Evolutionary conservation across 306 rosid genomes (phyloP), one percentile per base, ranked within the genome.

Genomic region (Trifolium pratense): DNA sequence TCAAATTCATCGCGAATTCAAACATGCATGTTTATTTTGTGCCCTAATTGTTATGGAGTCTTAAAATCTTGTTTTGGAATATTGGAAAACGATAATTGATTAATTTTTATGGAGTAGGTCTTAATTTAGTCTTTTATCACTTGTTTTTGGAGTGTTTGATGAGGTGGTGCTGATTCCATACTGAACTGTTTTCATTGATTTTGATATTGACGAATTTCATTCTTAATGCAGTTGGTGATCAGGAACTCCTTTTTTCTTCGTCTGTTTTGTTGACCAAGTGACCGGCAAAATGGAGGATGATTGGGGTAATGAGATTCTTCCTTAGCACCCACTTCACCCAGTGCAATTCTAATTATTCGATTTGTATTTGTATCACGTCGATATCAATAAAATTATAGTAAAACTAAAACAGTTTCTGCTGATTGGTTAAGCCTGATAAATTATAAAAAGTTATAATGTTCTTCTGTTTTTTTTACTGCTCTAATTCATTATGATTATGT

Each of bases 251-350:
- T 56, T 12, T 56, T 11, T 56, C 15, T 6, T 42, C 23, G 3
- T 64, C 57, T 31, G 39, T 42, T 68, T 74, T 70, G 11, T 57
- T 32, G 46, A 75, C 48, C 5, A 32, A 75, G 70, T 52, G 36
- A 62, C 66, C 3, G 53, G 32, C 5, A 79, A 60, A 60, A 89
- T 90, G 96, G 96, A 88, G 96, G 96, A 88, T 66, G 91, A 86
- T 68, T 90, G 91, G 96, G 96, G 96, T 90, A 86, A 74, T 63
- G 37, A 45, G 26, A 17, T 76, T 66, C 71, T 23, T 56, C 5
- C 20, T 20, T 5, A 53, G 13, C 29, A 17, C 58, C 7, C 29
- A 26, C 6, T 46, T 66, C 3, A 63, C 5, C 31, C 6, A 1
- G 9, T 15, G n/a, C 10, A 17, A 45, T 69, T 69, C 16, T 2